Base-by-base conservation (phyloP, 2,329 filamentous ascomycete species). In the Thelonectria blattea region DNA sequence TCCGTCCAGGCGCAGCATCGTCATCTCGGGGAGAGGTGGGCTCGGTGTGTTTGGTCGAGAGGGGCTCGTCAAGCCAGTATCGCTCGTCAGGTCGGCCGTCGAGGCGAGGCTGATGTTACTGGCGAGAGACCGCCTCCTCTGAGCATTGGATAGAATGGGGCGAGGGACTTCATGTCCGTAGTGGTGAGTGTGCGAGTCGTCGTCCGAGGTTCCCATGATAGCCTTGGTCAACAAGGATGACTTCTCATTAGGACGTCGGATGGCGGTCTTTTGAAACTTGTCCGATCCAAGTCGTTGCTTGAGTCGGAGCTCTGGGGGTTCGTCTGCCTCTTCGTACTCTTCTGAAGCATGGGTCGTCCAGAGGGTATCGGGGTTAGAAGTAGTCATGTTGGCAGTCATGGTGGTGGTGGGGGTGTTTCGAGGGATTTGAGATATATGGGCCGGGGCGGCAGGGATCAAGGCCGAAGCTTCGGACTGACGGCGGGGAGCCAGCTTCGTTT, bases 51-150 rank as follows among this genome's bases (percentile, higher is more conserved):
- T 92, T 37, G 92, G 91, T 57, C 92, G 84, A n/a, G 92, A 90
- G 43, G 94, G 93, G 71, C 92, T 97, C 17, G 93, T 96, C 60
- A 96, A 80, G 60, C 92, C 93, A 59, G 91, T 95, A 71, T 97
- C 95, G 76, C 93, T 97, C n/a, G 93, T 97, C 58, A 98, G 83
- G 66, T 97, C 94, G 39, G 91, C 91, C 3, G 92, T 96, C 2
- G 93, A 97, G 47, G 91, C 84, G 61, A 90, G 79, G 78, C 93
- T 97, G 67, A 88, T 80, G 72, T 89, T 94, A 80, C 92, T 96
- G 74, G 88, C 90, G 69, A 90, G 88, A 61, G 91, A 94, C 61
- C 87, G 81, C 67, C 83, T 79, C 60, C 84, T 78, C 34, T 76
- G 74, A 20, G 72, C 74, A 54, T 69, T 71, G n/a, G 70, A 66